Evolutionary conservation across 2,329 filamentous ascomycete species (phyloP).

Genomic region (Xylaria sp.): DNA sequence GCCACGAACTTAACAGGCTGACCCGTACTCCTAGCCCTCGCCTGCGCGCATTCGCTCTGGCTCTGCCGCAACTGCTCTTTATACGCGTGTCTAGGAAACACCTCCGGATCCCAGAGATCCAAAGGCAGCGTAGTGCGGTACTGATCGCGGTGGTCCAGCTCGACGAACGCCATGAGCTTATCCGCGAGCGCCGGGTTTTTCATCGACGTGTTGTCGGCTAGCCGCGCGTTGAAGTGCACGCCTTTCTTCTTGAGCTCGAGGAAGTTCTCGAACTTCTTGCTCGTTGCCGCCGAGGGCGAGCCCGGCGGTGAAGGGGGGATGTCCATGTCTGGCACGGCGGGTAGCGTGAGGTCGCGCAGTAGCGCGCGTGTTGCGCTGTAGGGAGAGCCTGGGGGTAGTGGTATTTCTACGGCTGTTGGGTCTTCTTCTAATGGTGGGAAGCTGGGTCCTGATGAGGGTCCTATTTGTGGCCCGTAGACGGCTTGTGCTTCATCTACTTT

Average conservation of each 20-base stretch:
- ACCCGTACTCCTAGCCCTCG: slow-evolving; percentile 58
- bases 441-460: slow-evolving; percentile 41
- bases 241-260: slow-evolving; percentile 80
- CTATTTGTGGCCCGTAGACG: slow-evolving; percentile 49
- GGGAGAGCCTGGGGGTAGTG: slow-evolving; percentile 65
- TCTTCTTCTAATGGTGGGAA: slow-evolving; percentile 50
- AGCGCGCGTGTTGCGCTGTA: slow-evolving; percentile 73
- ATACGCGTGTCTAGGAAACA: slow-evolving; percentile 66
- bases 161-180: slow-evolving; percentile 77
- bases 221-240: slow-evolving; percentile 80
- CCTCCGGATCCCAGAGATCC: slow-evolving; percentile 68
- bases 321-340: slow-evolving; percentile 75
- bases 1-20: slow-evolving; percentile 64
- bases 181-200: slow-evolving; percentile 78
- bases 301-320: slow-evolving; percentile 80
- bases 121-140: slow-evolving; percentile 71
- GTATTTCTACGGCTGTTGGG: slow-evolving; percentile 42
- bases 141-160: slow-evolving; percentile 64
- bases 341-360: slow-evolving; percentile 78
- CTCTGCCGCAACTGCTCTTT: slow-evolving; percentile 61
- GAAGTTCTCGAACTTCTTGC: slow-evolving; percentile 78
- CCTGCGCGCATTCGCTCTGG: slow-evolving; percentile 59
- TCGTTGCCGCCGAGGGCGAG: slow-evolving; percentile 63
- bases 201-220: slow-evolving; percentile 73
- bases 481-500: slow-evolving; percentile 36